Percentiles rank a stretch among this genome's conserved stretches.
phyloP scores from a whole-genome alignment of 306 rosid genomes.

The Castanospermum australe region DNA sequence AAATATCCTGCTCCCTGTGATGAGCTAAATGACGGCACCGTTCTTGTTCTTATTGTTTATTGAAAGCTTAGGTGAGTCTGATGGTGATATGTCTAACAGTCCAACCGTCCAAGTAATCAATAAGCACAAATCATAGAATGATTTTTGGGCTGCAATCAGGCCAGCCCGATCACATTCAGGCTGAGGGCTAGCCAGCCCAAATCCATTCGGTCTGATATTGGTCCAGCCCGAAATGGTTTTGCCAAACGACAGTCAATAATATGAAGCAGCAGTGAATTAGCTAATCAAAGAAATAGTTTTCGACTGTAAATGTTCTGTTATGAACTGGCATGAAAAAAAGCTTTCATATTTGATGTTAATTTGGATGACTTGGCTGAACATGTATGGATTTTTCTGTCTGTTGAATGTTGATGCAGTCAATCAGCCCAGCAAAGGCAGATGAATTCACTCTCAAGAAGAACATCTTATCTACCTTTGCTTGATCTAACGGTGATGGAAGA shows the following conservation, averaged over 20 bases:
- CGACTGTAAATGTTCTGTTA: neutral
- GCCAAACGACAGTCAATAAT: neutral
- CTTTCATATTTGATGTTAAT: neutral
- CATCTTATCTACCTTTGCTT: conserved; percentile 62
- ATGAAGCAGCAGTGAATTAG: neutral
- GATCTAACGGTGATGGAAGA: conserved; percentile 34
- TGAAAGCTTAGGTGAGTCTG: neutral
- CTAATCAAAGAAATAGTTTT: neutral
- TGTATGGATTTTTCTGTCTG: neutral
- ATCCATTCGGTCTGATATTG: too few relatives aligned
- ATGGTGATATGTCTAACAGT: neutral
- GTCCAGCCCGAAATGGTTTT: too few relatives aligned
- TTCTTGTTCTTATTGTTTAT: neutral
- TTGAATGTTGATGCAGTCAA: conserved; percentile 48
- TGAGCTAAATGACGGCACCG: neutral
- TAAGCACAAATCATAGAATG: neutral
- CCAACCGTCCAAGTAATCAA: neutral
- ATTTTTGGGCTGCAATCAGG: too few relatives aligned
- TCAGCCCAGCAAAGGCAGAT: conserved; percentile 84
- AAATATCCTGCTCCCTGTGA: neutral
- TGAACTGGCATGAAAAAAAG: neutral
- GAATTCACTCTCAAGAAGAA: conserved; percentile 86
- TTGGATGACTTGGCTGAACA: conserved; percentile 14
- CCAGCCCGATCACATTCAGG: too few relatives aligned
- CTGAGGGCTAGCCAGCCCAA: too few relatives aligned